These are phyloP conservation scores for Pholiota conissans DNA, from an alignment of 768 basidiomycete genomes.

Conservation along the genomic window DNA sequence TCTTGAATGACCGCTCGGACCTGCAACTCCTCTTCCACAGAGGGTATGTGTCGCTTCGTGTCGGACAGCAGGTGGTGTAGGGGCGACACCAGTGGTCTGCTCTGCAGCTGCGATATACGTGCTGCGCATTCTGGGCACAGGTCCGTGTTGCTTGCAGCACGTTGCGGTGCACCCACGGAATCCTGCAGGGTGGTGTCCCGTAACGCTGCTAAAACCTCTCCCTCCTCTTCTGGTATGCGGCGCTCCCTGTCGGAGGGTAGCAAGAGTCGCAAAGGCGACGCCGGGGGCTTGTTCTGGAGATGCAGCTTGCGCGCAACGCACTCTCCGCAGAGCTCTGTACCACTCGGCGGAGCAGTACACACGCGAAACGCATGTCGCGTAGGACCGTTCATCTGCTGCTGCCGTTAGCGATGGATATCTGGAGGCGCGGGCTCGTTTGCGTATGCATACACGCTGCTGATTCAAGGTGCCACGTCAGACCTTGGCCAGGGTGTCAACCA, in stretches of 20 bases:
- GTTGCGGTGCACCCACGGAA: neutral
- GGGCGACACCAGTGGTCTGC: neutral
- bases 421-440: neutral
- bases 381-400: neutral
- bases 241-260: neutral
- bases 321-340: neutral
- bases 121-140: no score
- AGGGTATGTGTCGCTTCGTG: conserved; percentile 2
- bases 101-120: no score
- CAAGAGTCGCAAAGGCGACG: neutral
- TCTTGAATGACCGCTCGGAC: neutral
- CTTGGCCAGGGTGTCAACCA: neutral
- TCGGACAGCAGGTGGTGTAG: conserved; percentile 1
- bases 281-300: neutral
- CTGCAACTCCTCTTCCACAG: neutral
- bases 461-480: neutral
- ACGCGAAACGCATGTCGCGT: neutral
- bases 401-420: neutral
- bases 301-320: neutral
- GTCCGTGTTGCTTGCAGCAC: no score
- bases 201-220: no score
- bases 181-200: no score
- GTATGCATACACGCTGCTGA: neutral
- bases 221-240: neutral
- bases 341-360: neutral